Base-by-base conservation (phyloP, 257 asterid genomes). In the Jacaranda copaia region DNA sequence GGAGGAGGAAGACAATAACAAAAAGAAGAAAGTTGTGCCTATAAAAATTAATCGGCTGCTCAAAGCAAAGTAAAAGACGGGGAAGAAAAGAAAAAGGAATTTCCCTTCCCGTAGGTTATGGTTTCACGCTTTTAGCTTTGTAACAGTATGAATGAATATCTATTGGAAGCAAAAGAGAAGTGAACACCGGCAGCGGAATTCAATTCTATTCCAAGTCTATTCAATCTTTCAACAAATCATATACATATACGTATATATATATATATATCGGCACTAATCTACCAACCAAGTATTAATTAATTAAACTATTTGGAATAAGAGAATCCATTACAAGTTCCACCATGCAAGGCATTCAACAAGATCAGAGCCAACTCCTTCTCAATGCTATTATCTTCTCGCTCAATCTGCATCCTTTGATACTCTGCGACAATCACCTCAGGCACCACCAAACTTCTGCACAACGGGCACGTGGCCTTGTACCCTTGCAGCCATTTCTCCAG, bases 381-480 rank as follows among this genome's bases (percentile, higher is more conserved):
- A 67, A 81, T 57, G 70, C 59, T 57, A 9, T 40, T 74, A 51
- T 58, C 76, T 4, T 74, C 77, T 42, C 20, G 62, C 45, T 84
- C 83, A 18, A 8, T 19, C 77, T 45, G 75, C 80, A 78, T 53
- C 71, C 73, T 59, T 19, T n/a, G 79, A 55, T 84, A 78, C 79
- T 84, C 87, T 35, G 63, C 82, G 25, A 62, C 81, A 18, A 75
- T 52, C 81, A 18, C 78, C 80, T 75, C 79, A 48, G 87, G 82
- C 80, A 91, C 84, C 35, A 87, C 88, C 80, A 38, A 42, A 4
- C 64, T 75, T 78, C 94, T 76, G 79, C 94, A 89, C 16, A 91
- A 69, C 2, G 96, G 94, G 59, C 96, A 91, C 20, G 90, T 84
- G 8, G 84, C 86, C 43, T 45, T 72, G 52, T 74, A 59, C 52